Evolutionary conservation across 2,329 filamentous ascomycete species (phyloP).

Genomic region (Akanthomyces lecanii): DNA sequence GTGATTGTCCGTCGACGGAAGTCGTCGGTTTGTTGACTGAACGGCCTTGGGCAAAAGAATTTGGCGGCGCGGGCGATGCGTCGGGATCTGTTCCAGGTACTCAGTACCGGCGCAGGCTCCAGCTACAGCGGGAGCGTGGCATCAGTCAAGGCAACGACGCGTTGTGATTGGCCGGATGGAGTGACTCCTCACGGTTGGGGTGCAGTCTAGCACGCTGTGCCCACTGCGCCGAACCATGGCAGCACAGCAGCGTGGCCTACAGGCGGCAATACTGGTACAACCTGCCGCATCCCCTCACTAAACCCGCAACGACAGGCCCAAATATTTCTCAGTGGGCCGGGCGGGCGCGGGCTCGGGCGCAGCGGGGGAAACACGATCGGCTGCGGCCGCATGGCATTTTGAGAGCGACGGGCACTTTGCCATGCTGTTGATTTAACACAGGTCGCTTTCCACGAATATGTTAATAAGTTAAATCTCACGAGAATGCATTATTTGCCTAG

Average conservation of each 20-base stretch:
- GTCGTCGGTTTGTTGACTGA: conserved; percentile 11
- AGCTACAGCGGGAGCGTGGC: conserved; percentile 8
- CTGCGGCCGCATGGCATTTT: conserved; percentile 8
- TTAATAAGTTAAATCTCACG: too few relatives aligned
- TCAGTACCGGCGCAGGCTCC: not conserved
- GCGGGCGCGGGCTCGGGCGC: not conserved
- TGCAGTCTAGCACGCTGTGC: not conserved
- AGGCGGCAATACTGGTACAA: too few relatives aligned
- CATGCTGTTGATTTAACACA: not conserved
- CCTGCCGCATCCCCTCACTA: not conserved
- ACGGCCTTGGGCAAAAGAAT: conserved; percentile 20
- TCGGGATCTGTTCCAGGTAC: conserved; percentile 11
- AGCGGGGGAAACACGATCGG: conserved; percentile 7
- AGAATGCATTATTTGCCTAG: too few relatives aligned
- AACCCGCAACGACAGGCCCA: not conserved
- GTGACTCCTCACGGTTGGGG: conserved; percentile 15
- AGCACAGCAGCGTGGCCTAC: too few relatives aligned
- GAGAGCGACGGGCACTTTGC: not conserved
- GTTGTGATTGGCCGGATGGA: conserved; percentile 23
- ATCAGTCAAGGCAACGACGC: conserved; percentile 20
- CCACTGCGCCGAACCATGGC: not conserved
- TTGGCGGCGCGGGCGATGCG: conserved; percentile 15
- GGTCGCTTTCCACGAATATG: not conserved
- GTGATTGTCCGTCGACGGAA: not conserved
- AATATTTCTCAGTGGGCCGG: not conserved